phyloP scores from a whole-genome alignment of 2,329 filamentous ascomycete genomes.

The Pseudogymnoascus sp. region DNA sequence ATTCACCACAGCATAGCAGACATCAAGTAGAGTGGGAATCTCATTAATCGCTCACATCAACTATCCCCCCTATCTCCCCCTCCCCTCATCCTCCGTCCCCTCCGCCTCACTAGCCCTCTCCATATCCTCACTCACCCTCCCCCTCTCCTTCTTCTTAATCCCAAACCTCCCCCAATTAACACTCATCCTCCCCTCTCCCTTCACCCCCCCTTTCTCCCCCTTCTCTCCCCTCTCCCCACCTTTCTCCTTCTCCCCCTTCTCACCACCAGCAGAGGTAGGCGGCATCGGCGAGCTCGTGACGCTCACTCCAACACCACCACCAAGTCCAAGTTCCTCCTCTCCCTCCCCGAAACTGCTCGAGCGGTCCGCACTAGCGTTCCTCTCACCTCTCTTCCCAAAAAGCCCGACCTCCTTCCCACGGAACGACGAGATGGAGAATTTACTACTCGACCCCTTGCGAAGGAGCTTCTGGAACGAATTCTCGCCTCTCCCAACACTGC shows the following conservation, averaged over 20 bases:
- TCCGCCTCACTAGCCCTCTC: constrained; percentile 25
- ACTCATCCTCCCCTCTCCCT: constrained; percentile 24
- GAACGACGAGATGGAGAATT: constrained; percentile 55
- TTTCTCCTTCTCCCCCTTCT: constrained; percentile 37
- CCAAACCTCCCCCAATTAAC: constrained; percentile 26
- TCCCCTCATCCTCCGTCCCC: constrained; percentile 24
- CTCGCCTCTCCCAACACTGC: constrained; percentile 3
- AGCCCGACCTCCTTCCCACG: constrained; percentile 40
- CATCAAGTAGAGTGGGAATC: background rate
- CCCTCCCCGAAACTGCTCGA: constrained; percentile 51
- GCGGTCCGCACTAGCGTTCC: constrained; percentile 47
- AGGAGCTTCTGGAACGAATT: constrained; percentile 51
- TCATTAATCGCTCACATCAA: background rate
- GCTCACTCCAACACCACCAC: constrained; percentile 39
- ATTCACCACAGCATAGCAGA: background rate
- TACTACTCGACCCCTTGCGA: constrained; percentile 58
- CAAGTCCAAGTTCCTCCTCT: constrained; percentile 37
- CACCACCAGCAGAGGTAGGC: constrained; percentile 42
- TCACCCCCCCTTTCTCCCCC: constrained; percentile 2
- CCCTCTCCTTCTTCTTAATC: constrained; percentile 21
- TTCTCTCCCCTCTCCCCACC: constrained; percentile 32
- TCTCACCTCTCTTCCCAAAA: background rate
- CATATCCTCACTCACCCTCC: constrained; percentile 25
- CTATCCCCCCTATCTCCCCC: background rate
- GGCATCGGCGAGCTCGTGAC: constrained; percentile 41